Conservation (phyloP, 305 asterid species). For the Solanum hybrid region DNA sequence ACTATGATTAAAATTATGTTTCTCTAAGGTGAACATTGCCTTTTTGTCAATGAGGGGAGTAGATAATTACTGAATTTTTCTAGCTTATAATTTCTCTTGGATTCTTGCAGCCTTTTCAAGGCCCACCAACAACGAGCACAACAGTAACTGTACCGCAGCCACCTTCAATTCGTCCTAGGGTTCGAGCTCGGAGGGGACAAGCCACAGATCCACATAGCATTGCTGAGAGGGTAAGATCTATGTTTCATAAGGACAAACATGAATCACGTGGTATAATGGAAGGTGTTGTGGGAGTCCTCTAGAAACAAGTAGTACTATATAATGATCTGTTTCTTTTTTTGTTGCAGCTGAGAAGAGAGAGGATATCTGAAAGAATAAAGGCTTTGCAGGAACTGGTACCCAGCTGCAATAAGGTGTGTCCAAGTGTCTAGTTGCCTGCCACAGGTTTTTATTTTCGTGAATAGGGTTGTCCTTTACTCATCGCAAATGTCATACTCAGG, state of each 20-base stretch:
- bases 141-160: constrained; percentile 61
- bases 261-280: not conserved
- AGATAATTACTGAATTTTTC: not conserved
- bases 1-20: not conserved
- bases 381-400: constrained; percentile 95
- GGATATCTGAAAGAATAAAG: constrained; percentile 88
- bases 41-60: not conserved
- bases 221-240: constrained; percentile 65
- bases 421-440: not conserved
- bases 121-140: constrained; percentile 55
- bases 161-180: constrained; percentile 74
- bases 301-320: not conserved
- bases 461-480: not conserved
- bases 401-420: constrained; percentile 79
- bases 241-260: not conserved
- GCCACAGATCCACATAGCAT: constrained; percentile 95
- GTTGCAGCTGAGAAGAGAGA: constrained; percentile 70
- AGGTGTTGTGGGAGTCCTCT: not conserved
- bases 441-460: not conserved
- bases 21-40: not conserved
- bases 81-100: not conserved
- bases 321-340: constrained; percentile 7
- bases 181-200: constrained; percentile 85
- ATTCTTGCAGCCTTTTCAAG: constrained; percentile 55
- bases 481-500: not conserved